Evolutionary conservation across 2,329 filamentous ascomycete species (phyloP).

Genomic region (Diaporthe sp.): DNA sequence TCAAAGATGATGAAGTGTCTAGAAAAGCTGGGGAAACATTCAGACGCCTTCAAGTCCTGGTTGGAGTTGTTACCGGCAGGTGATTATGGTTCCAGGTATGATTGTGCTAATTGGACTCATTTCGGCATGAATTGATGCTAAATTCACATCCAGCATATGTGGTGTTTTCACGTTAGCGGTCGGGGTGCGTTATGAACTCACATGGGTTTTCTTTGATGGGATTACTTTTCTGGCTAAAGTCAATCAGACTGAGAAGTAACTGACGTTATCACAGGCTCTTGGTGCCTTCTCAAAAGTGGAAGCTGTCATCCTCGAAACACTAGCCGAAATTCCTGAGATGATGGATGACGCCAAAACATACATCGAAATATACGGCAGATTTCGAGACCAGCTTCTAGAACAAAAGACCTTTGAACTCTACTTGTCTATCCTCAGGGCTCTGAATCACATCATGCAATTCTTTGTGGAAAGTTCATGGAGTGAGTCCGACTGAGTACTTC

Average conservation of each 20-base stretch:
- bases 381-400: neutral
- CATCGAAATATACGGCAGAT: neutral
- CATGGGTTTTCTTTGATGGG: neutral
- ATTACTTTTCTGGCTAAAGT: neutral
- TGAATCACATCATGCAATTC: neutral
- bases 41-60: constrained; percentile 31
- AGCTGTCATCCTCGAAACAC: neutral
- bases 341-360: constrained; percentile 12
- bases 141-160: neutral
- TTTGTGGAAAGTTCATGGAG: neutral
- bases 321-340: neutral
- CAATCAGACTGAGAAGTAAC: neutral
- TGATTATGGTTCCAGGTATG: constrained; percentile 34
- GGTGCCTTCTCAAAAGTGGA: constrained; percentile 16
- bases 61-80: constrained; percentile 32
- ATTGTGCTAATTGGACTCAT: neutral
- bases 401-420: neutral
- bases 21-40: constrained; percentile 33
- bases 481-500: neutral
- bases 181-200: neutral
- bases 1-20: constrained; percentile 18
- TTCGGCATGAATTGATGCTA: neutral
- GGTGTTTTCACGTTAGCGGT: constrained; percentile 16
- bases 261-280: neutral
- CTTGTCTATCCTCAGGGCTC: neutral